Conservation (phyloP, 208 protist species). For the Trypanosoma theileri region DNA sequence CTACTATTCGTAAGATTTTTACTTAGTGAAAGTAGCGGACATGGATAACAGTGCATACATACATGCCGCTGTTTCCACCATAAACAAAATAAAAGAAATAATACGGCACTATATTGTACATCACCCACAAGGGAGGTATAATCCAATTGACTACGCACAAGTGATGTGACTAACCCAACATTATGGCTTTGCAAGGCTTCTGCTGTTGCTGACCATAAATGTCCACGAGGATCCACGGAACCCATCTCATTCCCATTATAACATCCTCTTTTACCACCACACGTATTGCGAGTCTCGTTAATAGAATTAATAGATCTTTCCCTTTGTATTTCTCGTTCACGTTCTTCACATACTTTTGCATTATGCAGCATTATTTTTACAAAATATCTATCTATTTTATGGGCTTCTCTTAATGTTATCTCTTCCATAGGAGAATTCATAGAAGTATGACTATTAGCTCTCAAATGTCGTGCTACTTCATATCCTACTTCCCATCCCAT, state of each 20-base stretch:
- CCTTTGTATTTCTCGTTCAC: background rate
- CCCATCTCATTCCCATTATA: background rate
- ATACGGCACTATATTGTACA: conserved; percentile 75
- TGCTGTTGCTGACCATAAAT: conserved; percentile 66
- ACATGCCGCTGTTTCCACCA: conserved; percentile 74
- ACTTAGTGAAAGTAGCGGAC: conserved; percentile 22
- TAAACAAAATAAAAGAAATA: conserved; percentile 76
- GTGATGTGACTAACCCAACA: conserved; percentile 45
- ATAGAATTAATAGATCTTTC: background rate
- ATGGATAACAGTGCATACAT: conserved; percentile 28
- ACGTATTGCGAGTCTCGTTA: background rate
- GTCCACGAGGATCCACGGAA: conserved; percentile 44
- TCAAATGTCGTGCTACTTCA: conserved; percentile 57
- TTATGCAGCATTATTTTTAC: conserved; percentile 29
- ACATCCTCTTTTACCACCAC: conserved; percentile 3
- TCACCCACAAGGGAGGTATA: conserved; percentile 80
- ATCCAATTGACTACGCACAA: conserved; percentile 64
- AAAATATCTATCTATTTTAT: conserved; percentile 23
- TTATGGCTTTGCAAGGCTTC: conserved; percentile 70
- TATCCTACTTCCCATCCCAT: conserved; percentile 88
- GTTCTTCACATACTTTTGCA: conserved; percentile 22
- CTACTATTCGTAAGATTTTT: background rate
- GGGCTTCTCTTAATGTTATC: background rate
- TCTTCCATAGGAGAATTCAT: background rate
- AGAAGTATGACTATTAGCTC: background rate